These are phyloP conservation scores for Fomitopsis pinicola DNA, from an alignment of 1,284 basidiomycete species.

Conservation along the genomic window DNA sequence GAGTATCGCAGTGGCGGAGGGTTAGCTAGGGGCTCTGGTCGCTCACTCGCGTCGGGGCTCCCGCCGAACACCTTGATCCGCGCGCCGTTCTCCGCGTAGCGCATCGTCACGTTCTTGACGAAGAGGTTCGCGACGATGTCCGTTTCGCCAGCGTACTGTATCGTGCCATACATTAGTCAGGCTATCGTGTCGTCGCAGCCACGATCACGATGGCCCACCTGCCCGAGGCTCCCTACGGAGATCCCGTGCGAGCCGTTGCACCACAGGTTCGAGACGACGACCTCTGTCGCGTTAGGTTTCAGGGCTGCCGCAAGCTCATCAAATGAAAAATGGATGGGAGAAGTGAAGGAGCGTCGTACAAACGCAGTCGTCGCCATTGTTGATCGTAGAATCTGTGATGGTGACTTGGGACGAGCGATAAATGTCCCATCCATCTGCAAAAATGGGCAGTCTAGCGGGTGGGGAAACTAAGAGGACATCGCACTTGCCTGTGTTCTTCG, in stretches of 20 bases:
- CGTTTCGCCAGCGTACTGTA: constrained; percentile 53
- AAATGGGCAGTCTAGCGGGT: neutral
- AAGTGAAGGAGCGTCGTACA: constrained; percentile 16
- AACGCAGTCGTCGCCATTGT: constrained; percentile 63
- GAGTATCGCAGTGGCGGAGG: too few species aligned
- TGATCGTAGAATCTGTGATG: constrained; percentile 48
- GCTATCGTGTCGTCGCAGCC: too few species aligned
- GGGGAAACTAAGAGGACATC: neutral
- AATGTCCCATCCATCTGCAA: constrained; percentile 56
- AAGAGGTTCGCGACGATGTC: constrained; percentile 66
- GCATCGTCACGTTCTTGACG: constrained; percentile 52
- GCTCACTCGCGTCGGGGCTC: constrained; percentile 24
- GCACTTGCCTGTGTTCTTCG: constrained; percentile 5
- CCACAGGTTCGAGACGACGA: constrained; percentile 52
- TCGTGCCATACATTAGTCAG: neutral
- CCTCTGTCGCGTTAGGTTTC: constrained; percentile 64
- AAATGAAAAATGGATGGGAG: neutral
- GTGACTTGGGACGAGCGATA: constrained; percentile 52
- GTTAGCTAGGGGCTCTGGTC: too few species aligned
- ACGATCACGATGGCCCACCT: constrained; percentile 14
- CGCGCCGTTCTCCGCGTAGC: constrained; percentile 58
- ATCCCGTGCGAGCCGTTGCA: constrained; percentile 63
- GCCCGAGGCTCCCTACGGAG: constrained; percentile 46
- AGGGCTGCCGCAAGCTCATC: constrained; percentile 33
- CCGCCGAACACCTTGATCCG: constrained; percentile 67